These are phyloP conservation scores for Trichoderma semiorbis DNA, from an alignment of 2,329 filamentous ascomycete species.

Conservation along the genomic window DNA sequence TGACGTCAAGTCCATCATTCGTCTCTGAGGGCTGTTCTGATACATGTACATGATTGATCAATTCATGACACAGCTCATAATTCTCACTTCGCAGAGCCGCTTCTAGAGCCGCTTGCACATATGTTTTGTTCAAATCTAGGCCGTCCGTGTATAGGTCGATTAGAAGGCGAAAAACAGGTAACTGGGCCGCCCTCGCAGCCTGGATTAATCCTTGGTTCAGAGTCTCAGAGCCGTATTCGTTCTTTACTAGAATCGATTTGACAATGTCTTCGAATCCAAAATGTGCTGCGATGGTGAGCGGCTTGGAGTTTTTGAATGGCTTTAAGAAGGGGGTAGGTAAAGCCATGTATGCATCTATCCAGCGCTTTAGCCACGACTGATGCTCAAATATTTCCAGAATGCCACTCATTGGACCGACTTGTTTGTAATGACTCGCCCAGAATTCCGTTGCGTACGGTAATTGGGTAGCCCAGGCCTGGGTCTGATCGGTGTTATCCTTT, in stretches of 20 bases:
- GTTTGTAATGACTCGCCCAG: neutral
- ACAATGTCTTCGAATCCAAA: neutral
- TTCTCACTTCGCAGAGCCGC: neutral
- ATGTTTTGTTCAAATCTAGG: neutral
- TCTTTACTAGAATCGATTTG: neutral
- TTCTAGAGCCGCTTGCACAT: neutral
- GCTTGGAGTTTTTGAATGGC: neutral
- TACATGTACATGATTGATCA: neutral
- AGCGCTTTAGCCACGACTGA: no score
- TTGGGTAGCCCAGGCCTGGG: neutral
- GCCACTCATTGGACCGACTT: neutral
- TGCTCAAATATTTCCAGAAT: no score
- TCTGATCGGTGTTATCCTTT: neutral
- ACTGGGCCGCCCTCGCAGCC: neutral
- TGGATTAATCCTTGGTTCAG: neutral
- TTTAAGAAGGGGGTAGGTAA: neutral
- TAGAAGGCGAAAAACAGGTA: neutral
- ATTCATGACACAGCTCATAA: neutral
- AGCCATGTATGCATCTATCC: neutral
- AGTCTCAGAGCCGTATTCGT: neutral
- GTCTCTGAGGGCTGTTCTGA: neutral
- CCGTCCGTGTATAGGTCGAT: neutral
- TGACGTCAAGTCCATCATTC: neutral
- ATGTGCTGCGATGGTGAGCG: neutral
- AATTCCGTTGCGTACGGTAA: neutral